A percentile compares a stretch with the other conserved stretches of the same genome.
These are phyloP conservation scores for Lophiotrema nucula DNA, from an alignment of 495 filamentous ascomycete genomes.

Conservation along the genomic window DNA sequence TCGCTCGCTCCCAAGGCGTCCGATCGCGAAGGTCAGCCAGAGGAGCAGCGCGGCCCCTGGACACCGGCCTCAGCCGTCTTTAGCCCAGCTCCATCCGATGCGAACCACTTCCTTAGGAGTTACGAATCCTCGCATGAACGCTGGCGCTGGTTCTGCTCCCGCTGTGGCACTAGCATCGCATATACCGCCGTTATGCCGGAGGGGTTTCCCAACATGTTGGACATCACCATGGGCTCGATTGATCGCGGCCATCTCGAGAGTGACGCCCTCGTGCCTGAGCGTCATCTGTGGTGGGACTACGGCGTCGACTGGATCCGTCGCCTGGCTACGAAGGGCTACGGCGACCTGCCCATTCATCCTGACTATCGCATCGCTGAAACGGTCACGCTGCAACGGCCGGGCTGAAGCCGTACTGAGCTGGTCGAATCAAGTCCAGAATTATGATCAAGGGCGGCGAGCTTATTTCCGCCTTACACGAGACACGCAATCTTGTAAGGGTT, in stretches of 20 bases:
- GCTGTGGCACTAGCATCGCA: background rate
- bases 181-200: background rate
- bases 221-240: background rate
- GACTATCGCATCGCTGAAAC: background rate
- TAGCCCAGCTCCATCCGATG: background rate
- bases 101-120: background rate
- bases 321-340: background rate
- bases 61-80: background rate
- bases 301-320: background rate
- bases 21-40: too few species aligned
- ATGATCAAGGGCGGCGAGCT: too few species aligned
- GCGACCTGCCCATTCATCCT: background rate
- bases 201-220: background rate
- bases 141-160: conserved; percentile 1
- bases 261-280: background rate
- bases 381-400: too few species aligned
- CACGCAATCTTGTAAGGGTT: too few species aligned
- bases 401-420: too few species aligned
- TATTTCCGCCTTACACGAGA: too few species aligned
- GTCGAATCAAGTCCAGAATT: too few species aligned
- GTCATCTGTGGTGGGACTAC: conserved; percentile 3
- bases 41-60: too few species aligned
- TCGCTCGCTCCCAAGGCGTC: too few species aligned
- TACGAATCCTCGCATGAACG: background rate
- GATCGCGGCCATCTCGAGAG: background rate